Conservation (phyloP, 192 early-diverging fungal species). For the Obelidium mucronatum region DNA sequence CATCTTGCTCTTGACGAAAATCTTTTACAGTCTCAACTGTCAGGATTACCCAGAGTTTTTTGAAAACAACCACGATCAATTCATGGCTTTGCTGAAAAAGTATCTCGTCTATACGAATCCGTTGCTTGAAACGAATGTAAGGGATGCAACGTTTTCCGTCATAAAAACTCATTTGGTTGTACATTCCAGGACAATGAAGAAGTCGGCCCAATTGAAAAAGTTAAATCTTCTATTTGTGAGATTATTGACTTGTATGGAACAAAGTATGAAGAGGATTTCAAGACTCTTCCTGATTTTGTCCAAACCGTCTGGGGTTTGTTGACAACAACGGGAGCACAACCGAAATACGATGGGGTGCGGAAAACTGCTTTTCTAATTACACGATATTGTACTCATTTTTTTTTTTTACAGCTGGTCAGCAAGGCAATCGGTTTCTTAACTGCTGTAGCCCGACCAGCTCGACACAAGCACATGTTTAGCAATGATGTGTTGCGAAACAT, state of each 20-base stretch:
- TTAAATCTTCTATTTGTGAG: constrained; percentile 94
- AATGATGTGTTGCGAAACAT: constrained; percentile 77
- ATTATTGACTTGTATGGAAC: constrained; percentile 88
- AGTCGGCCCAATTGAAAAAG: constrained; percentile 82
- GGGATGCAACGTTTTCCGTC: constrained; percentile 14
- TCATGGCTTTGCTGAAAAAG: constrained; percentile 86
- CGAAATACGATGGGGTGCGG: constrained; percentile 79
- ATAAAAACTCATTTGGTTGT: neutral
- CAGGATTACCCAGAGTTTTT: constrained; percentile 98
- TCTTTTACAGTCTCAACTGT: constrained; percentile 94
- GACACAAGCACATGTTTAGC: constrained; percentile 79
- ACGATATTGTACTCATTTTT: neutral
- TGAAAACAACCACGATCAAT: constrained; percentile 86
- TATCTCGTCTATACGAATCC: constrained; percentile 87
- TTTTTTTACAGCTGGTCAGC: constrained; percentile 72
- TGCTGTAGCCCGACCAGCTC: constrained; percentile 79
- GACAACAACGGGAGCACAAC: constrained; percentile 71
- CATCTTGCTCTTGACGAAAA: constrained; percentile 80
- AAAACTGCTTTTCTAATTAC: constrained; percentile 8
- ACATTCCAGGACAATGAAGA: constrained; percentile 79
- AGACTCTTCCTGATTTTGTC: constrained; percentile 81
- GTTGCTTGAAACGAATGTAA: constrained; percentile 66
- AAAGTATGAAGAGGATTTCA: constrained; percentile 92
- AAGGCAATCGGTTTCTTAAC: constrained; percentile 91
- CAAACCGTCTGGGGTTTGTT: constrained; percentile 88